phyloP scores from a whole-genome alignment of 2,329 filamentous ascomycete species.

The Diaporthe australafricana region DNA sequence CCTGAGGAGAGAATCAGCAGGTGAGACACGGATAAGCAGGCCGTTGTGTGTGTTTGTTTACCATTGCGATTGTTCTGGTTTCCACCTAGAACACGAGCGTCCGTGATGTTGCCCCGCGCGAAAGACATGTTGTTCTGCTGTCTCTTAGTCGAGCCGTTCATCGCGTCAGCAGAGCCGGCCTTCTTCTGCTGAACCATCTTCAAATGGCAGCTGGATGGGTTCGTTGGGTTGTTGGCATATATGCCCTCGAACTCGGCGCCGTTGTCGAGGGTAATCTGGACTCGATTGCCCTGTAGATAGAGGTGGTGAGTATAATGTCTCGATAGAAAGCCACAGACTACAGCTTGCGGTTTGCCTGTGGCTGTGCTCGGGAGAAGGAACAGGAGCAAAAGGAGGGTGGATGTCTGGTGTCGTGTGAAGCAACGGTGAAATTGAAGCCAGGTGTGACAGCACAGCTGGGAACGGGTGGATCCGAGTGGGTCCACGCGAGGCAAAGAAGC shows the following conservation, averaged over 20 bases:
- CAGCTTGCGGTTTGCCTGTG: not conserved
- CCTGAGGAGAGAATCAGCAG: constrained; percentile 59
- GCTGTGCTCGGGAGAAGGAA: constrained; percentile 19
- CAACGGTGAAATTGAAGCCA: constrained; percentile 34
- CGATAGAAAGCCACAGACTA: constrained; percentile 5
- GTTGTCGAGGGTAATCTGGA: constrained; percentile 44
- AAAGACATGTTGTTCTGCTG: constrained; percentile 48
- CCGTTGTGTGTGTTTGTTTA: constrained; percentile 38
- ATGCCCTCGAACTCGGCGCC: constrained; percentile 48
- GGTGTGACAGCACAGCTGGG: constrained; percentile 35
- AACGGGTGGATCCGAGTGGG: constrained; percentile 35
- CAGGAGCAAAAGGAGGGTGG: constrained; percentile 14
- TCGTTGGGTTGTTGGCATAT: constrained; percentile 43
- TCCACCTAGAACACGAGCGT: constrained; percentile 43
- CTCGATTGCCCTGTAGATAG: constrained; percentile 45
- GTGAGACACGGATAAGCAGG: not conserved
- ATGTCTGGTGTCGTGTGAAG: constrained; percentile 13
- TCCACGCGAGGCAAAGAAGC: constrained; percentile 34
- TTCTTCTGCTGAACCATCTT: constrained; percentile 51
- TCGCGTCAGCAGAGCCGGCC: constrained; percentile 43
- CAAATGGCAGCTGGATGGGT: constrained; percentile 44
- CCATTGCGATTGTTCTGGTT: constrained; percentile 53
- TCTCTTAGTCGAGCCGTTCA: constrained; percentile 46
- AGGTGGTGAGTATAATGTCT: constrained; percentile 36
- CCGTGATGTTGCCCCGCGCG: constrained; percentile 47